Evolutionary conservation across 345 rosid species (phyloP).

Genomic region (Ceriops tagal): DNA sequence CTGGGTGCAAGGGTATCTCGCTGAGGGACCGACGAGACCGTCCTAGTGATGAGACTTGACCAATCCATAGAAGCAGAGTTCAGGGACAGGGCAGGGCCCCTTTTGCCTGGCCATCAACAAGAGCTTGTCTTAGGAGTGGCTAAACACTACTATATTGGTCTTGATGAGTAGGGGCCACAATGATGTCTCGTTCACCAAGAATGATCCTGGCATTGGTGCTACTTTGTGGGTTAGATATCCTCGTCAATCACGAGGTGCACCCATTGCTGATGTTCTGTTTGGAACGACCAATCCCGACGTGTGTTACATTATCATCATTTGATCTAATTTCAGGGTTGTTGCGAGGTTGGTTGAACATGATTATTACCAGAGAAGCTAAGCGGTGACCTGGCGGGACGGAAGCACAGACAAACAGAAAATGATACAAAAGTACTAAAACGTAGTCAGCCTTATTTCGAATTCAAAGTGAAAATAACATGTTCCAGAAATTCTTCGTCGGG

Average conservation of each 20-base stretch:
- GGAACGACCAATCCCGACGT: slow-evolving; percentile 25
- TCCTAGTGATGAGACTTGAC: slow-evolving; percentile 31
- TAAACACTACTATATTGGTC: slow-evolving; percentile 25
- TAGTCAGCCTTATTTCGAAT: too few species aligned
- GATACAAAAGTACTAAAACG: too few species aligned
- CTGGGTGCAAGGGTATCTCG: slow-evolving; percentile 16
- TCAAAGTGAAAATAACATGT: too few species aligned
- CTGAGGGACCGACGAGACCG: slow-evolving; percentile 26
- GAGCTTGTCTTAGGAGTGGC: slow-evolving; percentile 31
- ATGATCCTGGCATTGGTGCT: slow-evolving; percentile 27
- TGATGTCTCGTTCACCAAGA: slow-evolving; percentile 28
- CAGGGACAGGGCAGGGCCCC: slow-evolving; percentile 19
- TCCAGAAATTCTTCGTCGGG: too few species aligned
- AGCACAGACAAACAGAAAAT: too few species aligned
- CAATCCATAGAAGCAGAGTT: slow-evolving; percentile 31
- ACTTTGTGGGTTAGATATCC: slow-evolving; percentile 32
- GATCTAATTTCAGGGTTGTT: neutral
- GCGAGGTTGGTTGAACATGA: too few species aligned
- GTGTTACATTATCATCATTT: neutral
- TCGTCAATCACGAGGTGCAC: slow-evolving; percentile 29
- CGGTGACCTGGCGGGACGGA: too few species aligned
- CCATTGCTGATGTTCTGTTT: slow-evolving; percentile 31
- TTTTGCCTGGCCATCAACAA: slow-evolving; percentile 31
- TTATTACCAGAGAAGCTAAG: too few species aligned
- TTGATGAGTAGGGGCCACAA: slow-evolving; percentile 32